phyloP scores from a whole-genome alignment of 1,139 yeast genomes.

The Geotrichum klebahnii region DNA sequence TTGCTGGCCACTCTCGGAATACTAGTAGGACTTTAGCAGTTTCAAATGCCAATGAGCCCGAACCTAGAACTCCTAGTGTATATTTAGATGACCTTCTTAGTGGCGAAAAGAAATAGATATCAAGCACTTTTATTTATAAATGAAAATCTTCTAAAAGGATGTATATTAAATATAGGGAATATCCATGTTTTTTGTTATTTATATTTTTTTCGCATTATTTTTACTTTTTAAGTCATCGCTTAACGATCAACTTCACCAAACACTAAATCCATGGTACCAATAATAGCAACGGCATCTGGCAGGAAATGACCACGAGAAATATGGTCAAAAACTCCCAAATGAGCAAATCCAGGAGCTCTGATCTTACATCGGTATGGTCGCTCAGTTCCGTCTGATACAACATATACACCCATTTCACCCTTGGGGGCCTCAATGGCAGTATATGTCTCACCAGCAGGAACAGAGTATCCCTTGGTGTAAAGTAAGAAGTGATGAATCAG shows the following conservation, averaged over 20 bases:
- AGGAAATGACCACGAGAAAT: slow-evolving; percentile 80
- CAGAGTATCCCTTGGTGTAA: slow-evolving; percentile 84
- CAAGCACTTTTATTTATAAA: no score
- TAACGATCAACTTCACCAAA: slow-evolving; percentile 92
- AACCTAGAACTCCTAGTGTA: slow-evolving; percentile 43
- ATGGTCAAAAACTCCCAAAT: slow-evolving; percentile 82
- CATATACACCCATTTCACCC: slow-evolving; percentile 92
- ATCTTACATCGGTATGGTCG: slow-evolving; percentile 91
- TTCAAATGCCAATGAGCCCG: no score
- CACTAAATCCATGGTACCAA: slow-evolving; percentile 93
- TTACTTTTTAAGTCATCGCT: no score
- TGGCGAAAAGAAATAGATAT: slow-evolving; percentile 27
- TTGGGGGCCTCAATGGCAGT: slow-evolving; percentile 92
- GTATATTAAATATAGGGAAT: no score
- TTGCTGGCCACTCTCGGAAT: no score
- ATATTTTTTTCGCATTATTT: no score
- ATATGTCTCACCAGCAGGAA: slow-evolving; percentile 88
- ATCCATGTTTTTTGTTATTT: no score
- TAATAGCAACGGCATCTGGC: slow-evolving; percentile 91
- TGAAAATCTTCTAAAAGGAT: no score
- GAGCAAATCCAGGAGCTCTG: slow-evolving; percentile 91
- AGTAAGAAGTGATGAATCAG: slow-evolving; percentile 83
- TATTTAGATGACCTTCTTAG: slow-evolving; percentile 40
- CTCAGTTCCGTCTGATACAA: slow-evolving; percentile 84
- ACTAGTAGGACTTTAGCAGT: no score